Evolutionary conservation across 2,329 filamentous ascomycete species (phyloP), one percentile per base, ranked within the genome.

Genomic region (Shiraia bambusicola): DNA sequence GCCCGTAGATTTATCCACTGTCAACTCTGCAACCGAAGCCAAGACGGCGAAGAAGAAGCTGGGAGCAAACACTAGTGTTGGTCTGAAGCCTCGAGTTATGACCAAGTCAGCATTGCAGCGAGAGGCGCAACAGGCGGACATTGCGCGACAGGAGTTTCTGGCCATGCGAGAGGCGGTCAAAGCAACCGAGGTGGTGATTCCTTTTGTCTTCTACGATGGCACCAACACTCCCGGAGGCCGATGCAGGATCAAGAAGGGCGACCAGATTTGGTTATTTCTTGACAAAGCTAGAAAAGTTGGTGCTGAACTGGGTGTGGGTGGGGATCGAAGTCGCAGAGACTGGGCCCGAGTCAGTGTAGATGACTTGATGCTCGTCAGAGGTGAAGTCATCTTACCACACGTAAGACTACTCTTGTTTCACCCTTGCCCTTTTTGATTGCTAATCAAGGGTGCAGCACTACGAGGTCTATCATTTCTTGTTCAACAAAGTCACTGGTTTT

Each of bases 131-230:
- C 82, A 89, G 52, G 79, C 87, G 50, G 88, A 93, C 56, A 71
- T 79, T 11, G 72, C 92, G 35, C 79, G 87, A 8, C 87, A 85
- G 48, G 85, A 97, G 61, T 98, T 95, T 58, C 67, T 95, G 32
- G 75, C 75, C 8, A 79, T 92, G 44, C 93, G 96, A 65, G 88
- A 94, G 48, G 82, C 84, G 0, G 87, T 97, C 52, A 95, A 94
- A 71, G 82, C 82, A 14, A 91, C 90, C 7, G 91, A 96, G 61
- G 87, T 98, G 40, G 78, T 87, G 12, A 85, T 98, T 24, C 93
- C 93, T 0, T 98, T 97, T 67, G 88, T 97, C 3, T 97, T 97
- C 65, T 97, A 96, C 71, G 92, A 97, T 56, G 93, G 93, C 12
- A 88, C 88, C 15, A 92, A 94, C 65, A 86, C 87, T 9, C 87